Evolutionary conservation across 805 yeast species (phyloP).

Genomic region (Cyberlindnera sargentensis): DNA sequence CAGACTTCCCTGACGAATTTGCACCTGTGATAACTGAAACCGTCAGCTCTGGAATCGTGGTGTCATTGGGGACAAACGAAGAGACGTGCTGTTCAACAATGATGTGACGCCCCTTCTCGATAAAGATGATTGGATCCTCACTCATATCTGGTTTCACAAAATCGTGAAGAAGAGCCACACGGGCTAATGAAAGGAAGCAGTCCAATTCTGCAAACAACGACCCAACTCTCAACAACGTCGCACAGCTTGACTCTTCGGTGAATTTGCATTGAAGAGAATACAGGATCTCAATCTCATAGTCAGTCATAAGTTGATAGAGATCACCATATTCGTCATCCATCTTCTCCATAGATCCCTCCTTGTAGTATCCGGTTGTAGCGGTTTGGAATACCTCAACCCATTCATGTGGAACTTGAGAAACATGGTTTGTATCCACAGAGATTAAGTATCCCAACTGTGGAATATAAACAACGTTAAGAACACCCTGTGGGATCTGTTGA

Average conservation of each 20-base stretch:
- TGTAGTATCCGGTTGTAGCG: slow-evolving; percentile 29
- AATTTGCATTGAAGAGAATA: slow-evolving; percentile 25
- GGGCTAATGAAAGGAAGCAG: slow-evolving; percentile 29
- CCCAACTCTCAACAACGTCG: slow-evolving; percentile 15
- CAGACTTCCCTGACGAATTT: slow-evolving; percentile 47
- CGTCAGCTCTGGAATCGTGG: slow-evolving; percentile 22
- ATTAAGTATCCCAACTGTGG: slow-evolving; percentile 40
- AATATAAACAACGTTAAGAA: slow-evolving; percentile 32
- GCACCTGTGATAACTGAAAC: slow-evolving; percentile 41
- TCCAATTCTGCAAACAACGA: slow-evolving; percentile 30
- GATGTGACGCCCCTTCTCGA: slow-evolving; percentile 40
- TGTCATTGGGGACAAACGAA: slow-evolving; percentile 38
- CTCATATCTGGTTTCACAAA: slow-evolving; percentile 30
- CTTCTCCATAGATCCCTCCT: slow-evolving; percentile 23
- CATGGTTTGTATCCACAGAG: slow-evolving; percentile 15
- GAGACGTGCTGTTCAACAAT: slow-evolving; percentile 34
- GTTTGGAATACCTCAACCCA: slow-evolving; percentile 36
- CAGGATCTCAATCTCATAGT: slow-evolving; percentile 35
- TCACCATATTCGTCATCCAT: slow-evolving; percentile 37
- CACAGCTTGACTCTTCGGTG: slow-evolving; percentile 2
- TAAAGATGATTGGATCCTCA: slow-evolving; percentile 21
- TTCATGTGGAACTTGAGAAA: slow-evolving; percentile 1
- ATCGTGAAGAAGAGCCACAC: slow-evolving; percentile 20
- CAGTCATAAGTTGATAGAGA: slow-evolving; percentile 32
- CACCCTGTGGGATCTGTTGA: slow-evolving; percentile 5